Base-by-base conservation (phyloP, 257 asterid genomes). In the Ajuga chamaepitys region DNA sequence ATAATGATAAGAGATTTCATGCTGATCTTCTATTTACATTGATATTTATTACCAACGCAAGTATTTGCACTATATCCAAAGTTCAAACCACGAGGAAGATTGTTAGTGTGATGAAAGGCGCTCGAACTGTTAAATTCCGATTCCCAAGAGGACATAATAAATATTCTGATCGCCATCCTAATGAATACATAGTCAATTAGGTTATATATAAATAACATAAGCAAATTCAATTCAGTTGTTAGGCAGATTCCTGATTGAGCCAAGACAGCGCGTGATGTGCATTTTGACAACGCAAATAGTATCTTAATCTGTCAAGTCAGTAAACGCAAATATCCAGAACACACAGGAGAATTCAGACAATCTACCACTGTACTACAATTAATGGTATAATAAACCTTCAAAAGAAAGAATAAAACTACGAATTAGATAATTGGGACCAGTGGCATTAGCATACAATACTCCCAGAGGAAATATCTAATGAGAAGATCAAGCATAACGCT, bases 181-280 rank as follows among this genome's bases (percentile, higher is more conserved):
- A 40, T 42, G 42, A 38, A 40, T 50, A 25, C 40, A 5, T 22
- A 40, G 9, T 25, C 30, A 37, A 18, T 45, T 37, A 10, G n/a
- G 22, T 51, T 13, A 51, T 25, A 7, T 1, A 37, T 6, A 40
- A 37, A 21, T 28, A 32, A 50, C 16, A 25, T 24, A 24, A 37
- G 44, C 42, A 17, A 51, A 40, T 52, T 55, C 50, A 41, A 60
- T 70, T 18, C n/a, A 20, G 16, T 20, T 37, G 22, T 47, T 5
- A n/a, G 48, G 25, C 70, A 70, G 28, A 42, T 63, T 70, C 52
- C 54, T 58, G 35, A 34, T 45, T 18, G 5, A 62, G 38, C 40
- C 13, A 38, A 52, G 58, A 28, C 6, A 45, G 30, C 13, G 20
- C 12, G 13, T 41, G 11, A 16, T 47, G 7, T 4, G 60, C n/a